Evolutionary conservation across 495 filamentous ascomycete species (phyloP).

Genomic region (Penicillium parvum): DNA sequence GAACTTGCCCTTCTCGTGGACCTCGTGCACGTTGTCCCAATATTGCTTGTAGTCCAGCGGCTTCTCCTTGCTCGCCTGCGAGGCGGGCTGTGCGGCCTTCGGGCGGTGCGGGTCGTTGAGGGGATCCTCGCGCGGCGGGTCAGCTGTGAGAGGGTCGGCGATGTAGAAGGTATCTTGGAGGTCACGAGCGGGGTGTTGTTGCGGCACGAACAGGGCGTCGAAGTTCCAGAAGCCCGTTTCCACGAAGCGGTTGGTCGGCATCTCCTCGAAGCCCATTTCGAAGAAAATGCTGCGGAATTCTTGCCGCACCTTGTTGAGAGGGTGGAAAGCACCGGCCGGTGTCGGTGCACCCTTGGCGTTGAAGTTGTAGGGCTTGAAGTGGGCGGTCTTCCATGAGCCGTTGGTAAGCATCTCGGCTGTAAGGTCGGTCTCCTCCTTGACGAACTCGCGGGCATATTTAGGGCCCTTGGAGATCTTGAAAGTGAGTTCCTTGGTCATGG

Average conservation of each 20-base stretch:
- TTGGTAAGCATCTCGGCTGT: conserved; percentile 86
- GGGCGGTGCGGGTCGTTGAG: conserved; percentile 36
- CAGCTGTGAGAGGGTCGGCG: conserved; percentile 75
- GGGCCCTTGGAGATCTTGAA: conserved; percentile 80
- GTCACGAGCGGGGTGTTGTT: conserved; percentile 95
- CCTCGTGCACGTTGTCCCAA: conserved; percentile 76
- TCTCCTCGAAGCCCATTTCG: conserved; percentile 57
- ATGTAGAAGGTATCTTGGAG: conserved; percentile 98
- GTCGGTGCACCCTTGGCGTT: conserved; percentile 79
- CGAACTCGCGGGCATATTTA: conserved; percentile 79
- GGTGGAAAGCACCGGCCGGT: conserved; percentile 82
- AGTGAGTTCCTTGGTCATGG: conserved; percentile 74
- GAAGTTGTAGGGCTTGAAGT: conserved; percentile 98
- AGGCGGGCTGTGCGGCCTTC: conserved; percentile 30
- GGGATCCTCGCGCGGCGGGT: conserved; percentile 70
- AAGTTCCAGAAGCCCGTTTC: conserved; percentile 99
- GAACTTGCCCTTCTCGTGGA: conserved; percentile 83
- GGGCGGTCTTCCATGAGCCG: conserved; percentile 64
- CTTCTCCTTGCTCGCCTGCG: conserved; percentile 34
- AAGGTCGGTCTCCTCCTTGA: conserved; percentile 92
- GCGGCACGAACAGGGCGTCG: conserved; percentile 92
- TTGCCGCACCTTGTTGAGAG: conserved; percentile 86
- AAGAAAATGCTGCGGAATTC: conserved; percentile 98
- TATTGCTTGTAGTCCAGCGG: conserved; percentile 73
- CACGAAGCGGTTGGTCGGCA: conserved; percentile 62